A percentile compares a stretch with the other conserved stretches of the same genome.
Conservation (phyloP, 192 early-diverging fungal species). For the Backusella liffmaniae region DNA sequence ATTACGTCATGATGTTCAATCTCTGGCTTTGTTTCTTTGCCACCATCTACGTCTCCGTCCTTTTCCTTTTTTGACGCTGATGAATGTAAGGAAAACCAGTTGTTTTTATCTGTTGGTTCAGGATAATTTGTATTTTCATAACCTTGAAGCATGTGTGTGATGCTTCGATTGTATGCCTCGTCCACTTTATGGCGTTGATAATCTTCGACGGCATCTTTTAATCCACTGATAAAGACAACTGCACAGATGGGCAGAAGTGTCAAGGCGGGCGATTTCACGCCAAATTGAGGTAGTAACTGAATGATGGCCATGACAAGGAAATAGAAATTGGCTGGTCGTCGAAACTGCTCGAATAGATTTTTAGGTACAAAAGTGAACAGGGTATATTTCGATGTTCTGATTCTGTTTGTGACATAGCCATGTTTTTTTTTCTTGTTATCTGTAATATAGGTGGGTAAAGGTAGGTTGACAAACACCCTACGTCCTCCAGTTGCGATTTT, state of each 20-base stretch:
- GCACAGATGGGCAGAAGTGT: slow-evolving; percentile 79
- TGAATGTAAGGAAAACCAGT: slow-evolving; percentile 1
- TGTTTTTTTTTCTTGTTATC: slow-evolving; percentile 35
- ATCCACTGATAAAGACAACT: slow-evolving; percentile 74
- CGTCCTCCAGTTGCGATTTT: slow-evolving; percentile 44
- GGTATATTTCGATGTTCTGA: slow-evolving; percentile 88
- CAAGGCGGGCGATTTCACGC: slow-evolving; percentile 74
- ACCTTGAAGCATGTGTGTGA: slow-evolving; percentile 41
- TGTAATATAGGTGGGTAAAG: slow-evolving; percentile 55
- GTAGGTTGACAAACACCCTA: slow-evolving; percentile 64
- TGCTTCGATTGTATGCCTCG: slow-evolving; percentile 74
- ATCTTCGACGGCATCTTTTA: slow-evolving; percentile 91
- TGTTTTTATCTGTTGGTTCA: neutral
- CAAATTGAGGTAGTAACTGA: slow-evolving; percentile 81
- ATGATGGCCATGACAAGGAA: slow-evolving; percentile 82
- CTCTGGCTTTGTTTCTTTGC: neutral
- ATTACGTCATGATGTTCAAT: neutral
- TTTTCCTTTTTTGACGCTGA: neutral
- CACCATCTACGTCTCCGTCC: neutral
- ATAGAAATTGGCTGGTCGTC: slow-evolving; percentile 77
- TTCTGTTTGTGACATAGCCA: slow-evolving; percentile 75
- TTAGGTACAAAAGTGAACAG: slow-evolving; percentile 80
- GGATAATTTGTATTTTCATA: slow-evolving; percentile 50
- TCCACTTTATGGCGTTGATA: slow-evolving; percentile 86
- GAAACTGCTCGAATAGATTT: slow-evolving; percentile 92